Percentiles rank a stretch among this genome's conserved stretches.
Evolutionary conservation across 345 rosid species (phyloP).

Genomic region (Boechera stricta): DNA sequence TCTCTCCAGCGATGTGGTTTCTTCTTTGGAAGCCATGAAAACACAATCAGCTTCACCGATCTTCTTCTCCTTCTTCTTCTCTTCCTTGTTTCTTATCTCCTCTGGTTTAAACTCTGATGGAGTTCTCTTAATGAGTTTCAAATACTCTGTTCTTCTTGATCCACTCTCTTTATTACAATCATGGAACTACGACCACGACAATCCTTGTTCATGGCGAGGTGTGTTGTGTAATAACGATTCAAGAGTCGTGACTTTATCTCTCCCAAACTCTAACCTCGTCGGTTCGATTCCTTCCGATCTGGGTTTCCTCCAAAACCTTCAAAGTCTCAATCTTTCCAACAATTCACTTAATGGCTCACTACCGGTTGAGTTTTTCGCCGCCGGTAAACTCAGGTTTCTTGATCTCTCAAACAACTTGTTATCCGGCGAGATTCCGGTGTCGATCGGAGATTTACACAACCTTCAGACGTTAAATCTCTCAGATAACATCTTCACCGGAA

Average conservation of each 20-base stretch:
- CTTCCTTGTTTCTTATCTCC: constrained; percentile 44
- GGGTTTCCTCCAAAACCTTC: constrained; percentile 63
- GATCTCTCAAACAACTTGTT: constrained; percentile 80
- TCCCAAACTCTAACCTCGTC: constrained; percentile 66
- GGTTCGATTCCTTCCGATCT: constrained; percentile 83
- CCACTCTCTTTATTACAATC: constrained; percentile 62
- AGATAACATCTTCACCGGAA: constrained; percentile 40
- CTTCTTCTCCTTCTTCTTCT: constrained; percentile 38
- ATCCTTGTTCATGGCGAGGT: constrained; percentile 89
- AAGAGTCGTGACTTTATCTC: constrained; percentile 66
- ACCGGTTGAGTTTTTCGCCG: constrained; percentile 60
- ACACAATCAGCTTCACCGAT: constrained; percentile 43
- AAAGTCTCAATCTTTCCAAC: constrained; percentile 72
- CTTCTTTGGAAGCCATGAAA: constrained; percentile 48
- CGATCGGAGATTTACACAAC: constrained; percentile 36
- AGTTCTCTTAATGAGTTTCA: constrained; percentile 74
- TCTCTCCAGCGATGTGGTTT: constrained; percentile 49
- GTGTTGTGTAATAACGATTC: constrained; percentile 56
- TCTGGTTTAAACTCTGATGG: constrained; percentile 65
- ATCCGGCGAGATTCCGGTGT: constrained; percentile 65
- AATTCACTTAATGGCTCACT: constrained; percentile 86
- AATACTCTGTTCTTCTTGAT: constrained; percentile 66
- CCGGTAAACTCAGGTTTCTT: constrained; percentile 61
- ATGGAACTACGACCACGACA: constrained; percentile 68
- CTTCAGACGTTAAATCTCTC: constrained; percentile 44